Evolutionary conservation across 2,329 filamentous ascomycete species (phyloP), one percentile per base, ranked within the genome.

Genomic region (Fusarium mundagurra): DNA sequence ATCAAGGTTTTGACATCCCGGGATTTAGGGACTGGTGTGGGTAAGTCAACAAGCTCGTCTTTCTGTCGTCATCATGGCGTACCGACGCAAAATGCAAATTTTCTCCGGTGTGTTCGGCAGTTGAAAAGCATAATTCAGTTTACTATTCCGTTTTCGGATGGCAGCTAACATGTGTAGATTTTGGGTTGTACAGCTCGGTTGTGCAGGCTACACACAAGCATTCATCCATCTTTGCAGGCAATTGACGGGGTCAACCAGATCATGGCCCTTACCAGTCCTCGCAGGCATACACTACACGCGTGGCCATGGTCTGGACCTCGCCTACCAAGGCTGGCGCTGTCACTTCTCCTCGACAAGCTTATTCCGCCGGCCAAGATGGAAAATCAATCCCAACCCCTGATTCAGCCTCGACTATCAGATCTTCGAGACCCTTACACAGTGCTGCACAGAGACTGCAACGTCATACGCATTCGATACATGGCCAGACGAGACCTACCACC

Each of bases 131-230:
- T 24, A 24, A 14, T 63, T 36, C 29, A 8, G 29, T 33, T 17
- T 14, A n/a, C 6, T 43, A 16, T 58, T 3, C 13, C 29, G 9
- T 51, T 50, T 47, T 11, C 29, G 33, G 34, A 29, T 36, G 50
- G 33, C 66, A 50, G 47, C 62, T 64, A 44, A 63, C 17, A 13
- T n/a, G 9, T 33, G 4, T 67, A 96, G 95, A 98, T 84, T 94
- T 93, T 82, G 88, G 87, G 61, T 88, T 94, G 39, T 92, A 91
- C 69, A 91, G 94, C 65, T 90, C 92, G 1, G 93, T 98, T 7
- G 95, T 98, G 22, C 93, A 98, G 66, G 92, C 91, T 41, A 96
- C 94, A 39, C 95, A 98, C 83, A 89, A 91, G 57, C 90, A 94
- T 81, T 93, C 92, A 79, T 86, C 91, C 70, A 92, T 98, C 59